phyloP scores from a whole-genome alignment of 179 eudicot species.

The Gypsophila paniculata region DNA sequence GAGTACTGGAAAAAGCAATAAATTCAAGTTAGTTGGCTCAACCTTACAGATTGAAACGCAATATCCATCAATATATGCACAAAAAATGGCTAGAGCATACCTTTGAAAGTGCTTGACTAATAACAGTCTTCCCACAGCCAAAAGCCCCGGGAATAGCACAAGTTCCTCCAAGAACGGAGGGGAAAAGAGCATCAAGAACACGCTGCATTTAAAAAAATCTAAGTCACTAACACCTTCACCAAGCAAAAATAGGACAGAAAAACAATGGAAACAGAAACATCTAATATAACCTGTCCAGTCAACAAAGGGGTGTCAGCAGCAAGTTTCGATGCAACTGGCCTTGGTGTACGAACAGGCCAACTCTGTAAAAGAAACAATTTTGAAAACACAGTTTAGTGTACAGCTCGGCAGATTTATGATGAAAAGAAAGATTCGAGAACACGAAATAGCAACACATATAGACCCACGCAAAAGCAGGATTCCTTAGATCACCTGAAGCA shows the following conservation, averaged over 20 bases:
- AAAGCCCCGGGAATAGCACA: conserved; percentile 99
- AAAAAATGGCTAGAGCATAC: conserved; percentile 30
- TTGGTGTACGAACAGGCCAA: conserved; percentile 98
- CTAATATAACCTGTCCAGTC: conserved; percentile 76
- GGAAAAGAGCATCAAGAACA: conserved; percentile 98
- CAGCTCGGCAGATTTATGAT: background rate
- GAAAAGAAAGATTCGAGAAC: background rate
- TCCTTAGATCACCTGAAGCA: conserved; percentile 77
- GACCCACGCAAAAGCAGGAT: background rate
- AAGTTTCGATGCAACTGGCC: conserved; percentile 95
- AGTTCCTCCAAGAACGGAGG: conserved; percentile 98
- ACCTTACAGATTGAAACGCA: background rate
- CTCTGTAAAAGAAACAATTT: conserved; percentile 40
- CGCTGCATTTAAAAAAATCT: conserved; percentile 48
- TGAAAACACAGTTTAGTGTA: background rate
- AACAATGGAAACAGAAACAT: background rate
- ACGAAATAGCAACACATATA: background rate
- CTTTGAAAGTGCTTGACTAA: conserved; percentile 99
- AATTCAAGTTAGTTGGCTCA: conserved; percentile 9
- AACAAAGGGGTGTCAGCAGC: conserved; percentile 98
- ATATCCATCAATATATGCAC: background rate
- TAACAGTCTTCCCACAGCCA: conserved; percentile 98
- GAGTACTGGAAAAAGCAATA: conserved; percentile 67
- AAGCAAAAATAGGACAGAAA: background rate
- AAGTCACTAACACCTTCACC: conserved; percentile 19